A percentile compares a stretch with the other conserved stretches of the same genome.
These are phyloP conservation scores for Sarcomyxa edulis DNA, from an alignment of 768 basidiomycete genomes.

Conservation along the genomic window DNA sequence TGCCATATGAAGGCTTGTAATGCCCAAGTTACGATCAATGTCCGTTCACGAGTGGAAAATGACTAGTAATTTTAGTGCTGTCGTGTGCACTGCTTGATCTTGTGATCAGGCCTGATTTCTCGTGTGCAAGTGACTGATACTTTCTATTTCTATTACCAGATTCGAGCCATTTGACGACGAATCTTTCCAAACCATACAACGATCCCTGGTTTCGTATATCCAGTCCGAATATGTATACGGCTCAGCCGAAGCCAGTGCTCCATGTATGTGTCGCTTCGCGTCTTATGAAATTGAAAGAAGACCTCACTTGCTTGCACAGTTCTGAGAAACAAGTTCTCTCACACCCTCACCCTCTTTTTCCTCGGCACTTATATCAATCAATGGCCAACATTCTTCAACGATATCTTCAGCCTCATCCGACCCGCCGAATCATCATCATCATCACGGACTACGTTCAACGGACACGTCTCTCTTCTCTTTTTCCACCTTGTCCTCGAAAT, in stretches of 20 bases:
- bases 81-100: too few species aligned
- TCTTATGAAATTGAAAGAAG: slow-evolving; percentile 7
- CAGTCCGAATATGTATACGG: slow-evolving; percentile 87
- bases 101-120: too few species aligned
- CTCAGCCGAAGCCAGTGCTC: slow-evolving; percentile 71
- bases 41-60: too few species aligned
- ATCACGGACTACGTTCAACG: slow-evolving; percentile 62
- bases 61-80: too few species aligned
- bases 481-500: slow-evolving; percentile 93
- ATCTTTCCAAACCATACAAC: slow-evolving; percentile 66
- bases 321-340: slow-evolving; percentile 92
- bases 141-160: slow-evolving; percentile 32
- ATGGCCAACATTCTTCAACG: slow-evolving; percentile 82
- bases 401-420: slow-evolving; percentile 70
- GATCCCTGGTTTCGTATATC: slow-evolving; percentile 76
- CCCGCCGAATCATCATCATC: slow-evolving; percentile 50
- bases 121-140: too few species aligned
- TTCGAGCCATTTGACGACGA: slow-evolving; percentile 67
- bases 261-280: slow-evolving; percentile 53
- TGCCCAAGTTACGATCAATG: too few species aligned
- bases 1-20: too few species aligned
- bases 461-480: slow-evolving; percentile 81
- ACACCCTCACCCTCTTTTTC: slow-evolving; percentile 86
- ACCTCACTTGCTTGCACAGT: slow-evolving; percentile 37
- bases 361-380: slow-evolving; percentile 81